Evolutionary conservation across 495 filamentous ascomycete species (phyloP).

Genomic region (Diplogelasinospora grovesii): DNA sequence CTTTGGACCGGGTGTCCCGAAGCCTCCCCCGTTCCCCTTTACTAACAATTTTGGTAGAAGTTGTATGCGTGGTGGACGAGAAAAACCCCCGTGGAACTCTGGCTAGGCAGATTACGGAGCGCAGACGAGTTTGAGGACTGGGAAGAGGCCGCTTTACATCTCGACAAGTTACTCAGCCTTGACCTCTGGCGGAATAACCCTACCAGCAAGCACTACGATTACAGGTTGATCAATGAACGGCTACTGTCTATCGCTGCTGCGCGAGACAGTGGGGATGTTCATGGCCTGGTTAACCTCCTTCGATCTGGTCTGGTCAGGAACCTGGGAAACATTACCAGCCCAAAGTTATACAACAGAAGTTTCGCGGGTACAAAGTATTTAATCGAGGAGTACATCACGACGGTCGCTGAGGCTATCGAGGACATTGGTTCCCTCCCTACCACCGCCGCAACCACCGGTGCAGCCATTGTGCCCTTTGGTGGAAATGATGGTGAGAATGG

Average conservation of each 20-base stretch:
- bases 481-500: background rate
- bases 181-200: slow-evolving; percentile 84
- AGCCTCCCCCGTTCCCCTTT: background rate
- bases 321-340: slow-evolving; percentile 79
- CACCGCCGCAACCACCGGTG: slow-evolving; percentile 10
- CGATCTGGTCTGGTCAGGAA: slow-evolving; percentile 86
- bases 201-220: slow-evolving; percentile 79
- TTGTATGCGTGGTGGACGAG: slow-evolving; percentile 52
- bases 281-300: slow-evolving; percentile 69
- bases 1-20: no score
- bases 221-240: slow-evolving; percentile 74
- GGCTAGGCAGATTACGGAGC: slow-evolving; percentile 52
- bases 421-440: slow-evolving; percentile 71
- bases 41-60: slow-evolving; percentile 8
- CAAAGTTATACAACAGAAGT: slow-evolving; percentile 76
- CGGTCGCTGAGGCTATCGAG: slow-evolving; percentile 71
- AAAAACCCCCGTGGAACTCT: slow-evolving; percentile 45
- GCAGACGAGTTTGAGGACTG: slow-evolving; percentile 74
- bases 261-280: slow-evolving; percentile 68
- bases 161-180: slow-evolving; percentile 70
- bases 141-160: slow-evolving; percentile 69
- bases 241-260: slow-evolving; percentile 64
- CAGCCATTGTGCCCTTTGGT: background rate
- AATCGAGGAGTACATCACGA: slow-evolving; percentile 86
- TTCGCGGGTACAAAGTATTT: slow-evolving; percentile 86